Conservation (phyloP, 495 filamentous ascomycete genomes). For the Aspergillus sclerotiicarbonarius region DNA sequence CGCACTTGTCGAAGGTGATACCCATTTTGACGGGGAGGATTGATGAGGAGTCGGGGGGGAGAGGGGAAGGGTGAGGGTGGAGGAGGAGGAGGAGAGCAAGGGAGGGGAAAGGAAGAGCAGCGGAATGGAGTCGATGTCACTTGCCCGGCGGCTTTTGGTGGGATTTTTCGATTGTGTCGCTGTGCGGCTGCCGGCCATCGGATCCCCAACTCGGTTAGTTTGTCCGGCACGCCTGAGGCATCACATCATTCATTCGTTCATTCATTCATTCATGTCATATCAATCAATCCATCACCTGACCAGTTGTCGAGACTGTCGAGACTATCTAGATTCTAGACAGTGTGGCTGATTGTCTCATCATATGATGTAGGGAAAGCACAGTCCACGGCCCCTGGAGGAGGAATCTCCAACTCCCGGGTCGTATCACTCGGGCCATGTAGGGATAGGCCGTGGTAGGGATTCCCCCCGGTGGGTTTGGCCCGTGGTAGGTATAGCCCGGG, state of each 20-base stretch:
- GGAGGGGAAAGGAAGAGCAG: constrained; percentile 12
- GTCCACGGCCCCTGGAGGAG: background rate
- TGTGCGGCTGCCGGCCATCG: constrained; percentile 19
- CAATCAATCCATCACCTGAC: too few species aligned
- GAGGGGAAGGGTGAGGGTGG: constrained; percentile 3
- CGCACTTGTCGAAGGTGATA: constrained; percentile 54
- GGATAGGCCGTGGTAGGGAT: constrained; percentile 4
- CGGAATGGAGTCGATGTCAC: constrained; percentile 28
- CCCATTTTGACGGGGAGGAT: constrained; percentile 37
- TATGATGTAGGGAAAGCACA: background rate
- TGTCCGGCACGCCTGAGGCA: constrained; percentile 16
- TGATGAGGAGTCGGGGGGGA: background rate
- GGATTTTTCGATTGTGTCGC: constrained; percentile 45
- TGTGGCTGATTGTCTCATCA: background rate
- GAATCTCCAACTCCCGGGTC: background rate
- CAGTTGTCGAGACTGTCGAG: too few species aligned
- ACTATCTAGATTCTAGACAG: too few species aligned
- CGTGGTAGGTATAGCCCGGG: background rate
- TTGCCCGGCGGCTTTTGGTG: constrained; percentile 31
- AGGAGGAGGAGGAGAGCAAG: constrained; percentile 1
- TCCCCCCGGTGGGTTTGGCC: background rate
- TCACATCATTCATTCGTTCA: too few species aligned
- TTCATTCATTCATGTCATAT: too few species aligned
- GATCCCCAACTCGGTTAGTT: constrained; percentile 21
- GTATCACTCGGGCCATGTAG: background rate